phyloP scores from a whole-genome alignment of 2,329 filamentous ascomycete genomes.

The Cladobotryum mycophilum region DNA sequence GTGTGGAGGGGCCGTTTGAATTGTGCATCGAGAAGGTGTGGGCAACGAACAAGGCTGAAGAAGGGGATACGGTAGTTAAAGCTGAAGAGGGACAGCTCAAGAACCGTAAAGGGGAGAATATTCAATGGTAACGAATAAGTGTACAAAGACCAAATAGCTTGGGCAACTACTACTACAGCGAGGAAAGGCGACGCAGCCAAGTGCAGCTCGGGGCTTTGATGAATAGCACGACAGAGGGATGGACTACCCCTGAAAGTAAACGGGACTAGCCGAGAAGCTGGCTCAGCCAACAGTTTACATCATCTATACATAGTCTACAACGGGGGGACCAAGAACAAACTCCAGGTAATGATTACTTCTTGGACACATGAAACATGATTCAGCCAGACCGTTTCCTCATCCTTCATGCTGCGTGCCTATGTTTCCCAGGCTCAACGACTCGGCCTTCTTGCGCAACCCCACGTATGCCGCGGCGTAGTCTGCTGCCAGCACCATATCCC shows the following conservation, averaged over 20 bases:
- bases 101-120: constrained; percentile 32
- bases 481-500: constrained; percentile 57
- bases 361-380: background rate
- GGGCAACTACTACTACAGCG: too few relatives aligned
- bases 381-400: background rate
- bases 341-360: background rate
- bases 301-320: background rate
- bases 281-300: background rate
- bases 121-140: constrained; percentile 30
- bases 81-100: constrained; percentile 25
- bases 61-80: constrained; percentile 16
- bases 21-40: constrained; percentile 80
- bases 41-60: constrained; percentile 64
- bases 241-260: background rate
- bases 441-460: constrained; percentile 42
- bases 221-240: too few relatives aligned
- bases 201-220: too few relatives aligned
- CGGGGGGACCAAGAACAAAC: background rate
- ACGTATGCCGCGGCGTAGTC: constrained; percentile 62
- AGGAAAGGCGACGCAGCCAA: too few relatives aligned
- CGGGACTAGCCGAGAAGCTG: background rate
- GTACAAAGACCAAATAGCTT: background rate
- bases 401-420: background rate
- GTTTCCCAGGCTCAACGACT: constrained; percentile 22
- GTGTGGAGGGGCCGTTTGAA: constrained; percentile 82